Percentiles rank a stretch among this genome's conserved stretches.
Evolutionary conservation across 176 grass and related monocot genomes (phyloP).

Genomic region (Carex myosuroides): DNA sequence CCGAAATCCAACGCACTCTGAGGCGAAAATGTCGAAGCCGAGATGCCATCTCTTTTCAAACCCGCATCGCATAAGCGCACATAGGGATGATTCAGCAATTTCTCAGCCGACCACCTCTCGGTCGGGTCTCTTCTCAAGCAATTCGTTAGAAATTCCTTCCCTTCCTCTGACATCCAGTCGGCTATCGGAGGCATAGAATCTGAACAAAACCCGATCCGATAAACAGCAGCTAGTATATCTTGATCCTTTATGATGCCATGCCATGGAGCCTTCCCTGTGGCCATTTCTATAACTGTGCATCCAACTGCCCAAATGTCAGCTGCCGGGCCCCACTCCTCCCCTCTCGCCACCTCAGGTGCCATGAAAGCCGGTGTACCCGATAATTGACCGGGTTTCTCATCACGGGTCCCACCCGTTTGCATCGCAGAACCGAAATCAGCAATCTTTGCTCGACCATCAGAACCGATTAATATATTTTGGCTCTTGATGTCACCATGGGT

Average conservation of each 20-base stretch:
- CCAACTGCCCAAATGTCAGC: slow-evolving; percentile 37
- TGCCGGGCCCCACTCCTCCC: slow-evolving; percentile 19
- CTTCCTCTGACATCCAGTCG: slow-evolving; percentile 23
- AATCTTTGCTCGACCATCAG: slow-evolving; percentile 49
- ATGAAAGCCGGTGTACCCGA: slow-evolving; percentile 25
- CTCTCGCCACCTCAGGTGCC: slow-evolving; percentile 27
- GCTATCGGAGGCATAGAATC: slow-evolving; percentile 29
- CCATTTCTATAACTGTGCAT: slow-evolving; percentile 42
- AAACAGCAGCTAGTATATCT: slow-evolving; percentile 18
- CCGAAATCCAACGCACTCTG: slow-evolving; percentile 38
- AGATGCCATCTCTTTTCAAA: slow-evolving; percentile 2
- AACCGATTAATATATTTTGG: slow-evolving; percentile 53
- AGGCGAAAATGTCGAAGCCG: slow-evolving; percentile 18
- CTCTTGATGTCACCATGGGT: slow-evolving; percentile 72
- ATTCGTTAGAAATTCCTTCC: slow-evolving; percentile 32
- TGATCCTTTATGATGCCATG: slow-evolving; percentile 12
- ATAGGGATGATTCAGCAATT: slow-evolving; percentile 23
- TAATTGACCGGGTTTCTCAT: neutral
- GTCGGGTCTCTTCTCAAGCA: slow-evolving; percentile 30
- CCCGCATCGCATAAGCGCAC: neutral
- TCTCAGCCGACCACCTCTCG: slow-evolving; percentile 28
- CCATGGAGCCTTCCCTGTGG: slow-evolving; percentile 36
- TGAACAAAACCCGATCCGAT: slow-evolving; percentile 31
- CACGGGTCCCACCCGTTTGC: neutral
- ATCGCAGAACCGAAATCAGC: slow-evolving; percentile 68